Base-by-base conservation (phyloP, 1,139 yeast genomes). In the Yamadazyma epiphylla region DNA sequence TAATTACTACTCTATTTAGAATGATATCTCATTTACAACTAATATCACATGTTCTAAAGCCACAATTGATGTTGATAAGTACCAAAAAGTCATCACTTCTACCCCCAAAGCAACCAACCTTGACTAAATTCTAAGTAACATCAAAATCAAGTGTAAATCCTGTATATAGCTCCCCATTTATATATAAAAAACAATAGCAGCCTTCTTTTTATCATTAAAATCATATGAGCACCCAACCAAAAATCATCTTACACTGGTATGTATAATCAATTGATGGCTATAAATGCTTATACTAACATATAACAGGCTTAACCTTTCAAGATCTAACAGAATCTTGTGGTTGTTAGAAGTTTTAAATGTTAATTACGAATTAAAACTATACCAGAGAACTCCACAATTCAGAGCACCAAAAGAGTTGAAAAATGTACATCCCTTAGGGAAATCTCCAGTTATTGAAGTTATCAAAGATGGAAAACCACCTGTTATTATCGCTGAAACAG, bases 301-400 rank as follows among this genome's bases (percentile, higher is more conserved):
- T n/a, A n/a, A n/a, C n/a, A n/a, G n/a, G n/a, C n/a, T 65, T 32
- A 49, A 59, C 28, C 44, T 47, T 11, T 62, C 70, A 10, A 55
- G 72, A 44, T 45, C 70, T 4, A 65, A 59, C 31, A 55, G 72
- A 39, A 47, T 65, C 21, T 43, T 64, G 30, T 65, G 70, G 69
- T 50, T 64, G 33, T 46, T 65, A 23, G 70, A 63, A 43, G 55
- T 60, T 31, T 53, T 66, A 25, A 43, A 49, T n/a, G 43, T 64
- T 14, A 41, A 51, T 22, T 65, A 60, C 38, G 68, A 63, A 32
- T 35, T 65, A 13, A 63, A 61, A 30, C 31, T 53, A 16, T 60
- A 60, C 34, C 30, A 50, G 15, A 51, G 71, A 29, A 50, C 43
- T 26, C 32, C 46, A 15, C 42, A 44, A 7, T 55, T 46, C 29